These are phyloP conservation scores for Colletotrichum magnum DNA, from an alignment of 2,329 filamentous ascomycete genomes.

Conservation along the genomic window DNA sequence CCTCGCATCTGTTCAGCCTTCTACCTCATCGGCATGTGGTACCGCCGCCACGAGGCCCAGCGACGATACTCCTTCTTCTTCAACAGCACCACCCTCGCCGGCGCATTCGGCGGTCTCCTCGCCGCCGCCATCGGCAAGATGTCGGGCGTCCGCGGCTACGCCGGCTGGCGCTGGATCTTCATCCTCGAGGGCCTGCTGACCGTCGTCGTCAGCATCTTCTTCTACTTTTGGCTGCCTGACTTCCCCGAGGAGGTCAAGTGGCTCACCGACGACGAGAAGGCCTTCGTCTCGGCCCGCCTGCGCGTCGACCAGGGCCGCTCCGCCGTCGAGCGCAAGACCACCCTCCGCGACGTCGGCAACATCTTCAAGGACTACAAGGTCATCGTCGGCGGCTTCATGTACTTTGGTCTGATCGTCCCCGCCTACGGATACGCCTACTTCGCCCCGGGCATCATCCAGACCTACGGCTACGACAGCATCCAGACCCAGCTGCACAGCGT, in stretches of 20 bases:
- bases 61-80: conserved; percentile 97
- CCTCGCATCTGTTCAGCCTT: conserved; percentile 55
- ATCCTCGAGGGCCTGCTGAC: conserved; percentile 81
- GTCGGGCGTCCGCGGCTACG: conserved; percentile 77
- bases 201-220: conserved; percentile 70
- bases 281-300: conserved; percentile 76
- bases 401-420: conserved; percentile 83
- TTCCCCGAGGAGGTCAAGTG: conserved; percentile 84
- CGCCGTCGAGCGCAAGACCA: conserved; percentile 74
- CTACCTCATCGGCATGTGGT: conserved; percentile 90
- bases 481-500: conserved; percentile 71
- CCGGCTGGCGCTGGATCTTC: conserved; percentile 87
- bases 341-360: conserved; percentile 68
- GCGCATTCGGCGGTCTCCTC: conserved; percentile 45
- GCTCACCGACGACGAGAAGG: conserved; percentile 78
- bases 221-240: conserved; percentile 79
- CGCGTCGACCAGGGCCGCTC: conserved; percentile 78
- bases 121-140: conserved; percentile 74
- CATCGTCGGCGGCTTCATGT: conserved; percentile 83
- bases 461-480: conserved; percentile 73
- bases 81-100: conserved; percentile 74
- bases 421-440: conserved; percentile 87
- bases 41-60: conserved; percentile 88
- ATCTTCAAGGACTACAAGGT: conserved; percentile 83
- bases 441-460: conserved; percentile 78